Evolutionary conservation across 805 yeast genomes (phyloP).

Genomic region (Pichia occidentalis): DNA sequence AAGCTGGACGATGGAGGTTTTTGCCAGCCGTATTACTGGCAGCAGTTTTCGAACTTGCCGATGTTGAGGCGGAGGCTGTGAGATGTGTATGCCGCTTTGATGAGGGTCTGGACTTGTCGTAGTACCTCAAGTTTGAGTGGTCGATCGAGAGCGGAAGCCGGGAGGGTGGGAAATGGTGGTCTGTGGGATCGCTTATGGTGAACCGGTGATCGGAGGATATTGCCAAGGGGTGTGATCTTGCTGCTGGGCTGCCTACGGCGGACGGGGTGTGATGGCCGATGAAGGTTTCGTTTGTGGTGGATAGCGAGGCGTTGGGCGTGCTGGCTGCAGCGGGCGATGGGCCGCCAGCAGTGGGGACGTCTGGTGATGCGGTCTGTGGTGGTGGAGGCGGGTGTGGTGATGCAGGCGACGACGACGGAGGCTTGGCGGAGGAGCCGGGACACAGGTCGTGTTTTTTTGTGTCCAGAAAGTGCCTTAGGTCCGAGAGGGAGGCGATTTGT

Average conservation of each 20-base stretch:
- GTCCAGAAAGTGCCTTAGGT: constrained; percentile 33
- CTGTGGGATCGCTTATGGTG: constrained; percentile 14
- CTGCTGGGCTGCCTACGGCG: too few species aligned
- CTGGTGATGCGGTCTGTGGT: neutral
- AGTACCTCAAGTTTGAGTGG: constrained; percentile 10
- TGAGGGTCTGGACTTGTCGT: too few species aligned
- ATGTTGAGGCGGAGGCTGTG: neutral
- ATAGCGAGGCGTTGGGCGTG: too few species aligned
- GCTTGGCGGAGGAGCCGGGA: neutral
- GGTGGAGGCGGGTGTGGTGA: neutral
- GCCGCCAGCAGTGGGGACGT: neutral
- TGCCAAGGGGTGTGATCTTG: too few species aligned
- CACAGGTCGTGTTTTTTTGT: constrained; percentile 25
- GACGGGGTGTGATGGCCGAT: too few species aligned
- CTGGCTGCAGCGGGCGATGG: too few species aligned
- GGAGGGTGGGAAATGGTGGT: constrained; percentile 26
- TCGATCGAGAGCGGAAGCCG: constrained; percentile 16
- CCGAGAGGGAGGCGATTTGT: constrained; percentile 28
- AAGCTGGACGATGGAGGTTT: too few species aligned
- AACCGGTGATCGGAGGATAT: constrained; percentile 2
- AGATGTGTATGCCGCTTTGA: neutral
- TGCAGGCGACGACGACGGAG: too few species aligned
- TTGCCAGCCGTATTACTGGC: too few species aligned
- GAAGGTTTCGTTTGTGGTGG: too few species aligned
- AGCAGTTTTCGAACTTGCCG: constrained; percentile 1